phyloP scores from a whole-genome alignment of 805 yeast species.

The Saturnispora gosingensis region DNA sequence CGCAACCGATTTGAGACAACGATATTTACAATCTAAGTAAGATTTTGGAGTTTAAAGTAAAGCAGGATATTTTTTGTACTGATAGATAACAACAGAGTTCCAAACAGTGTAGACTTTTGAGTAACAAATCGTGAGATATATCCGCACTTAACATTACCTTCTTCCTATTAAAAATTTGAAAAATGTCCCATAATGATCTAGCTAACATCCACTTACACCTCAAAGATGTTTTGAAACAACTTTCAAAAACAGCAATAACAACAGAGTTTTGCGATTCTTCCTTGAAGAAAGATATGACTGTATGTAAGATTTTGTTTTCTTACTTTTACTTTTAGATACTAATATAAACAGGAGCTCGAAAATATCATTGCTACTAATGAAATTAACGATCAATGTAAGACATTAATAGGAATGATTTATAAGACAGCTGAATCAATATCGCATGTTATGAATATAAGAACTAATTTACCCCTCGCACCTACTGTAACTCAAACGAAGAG shows the following conservation, averaged over 20 bases:
- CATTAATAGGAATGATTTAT: no score
- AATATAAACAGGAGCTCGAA: no score
- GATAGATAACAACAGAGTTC: not conserved
- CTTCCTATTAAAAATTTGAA: not conserved
- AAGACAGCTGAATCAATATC: no score
- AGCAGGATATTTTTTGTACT: not conserved
- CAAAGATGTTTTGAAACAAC: not conserved
- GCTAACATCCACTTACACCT: not conserved
- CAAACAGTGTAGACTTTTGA: not conserved
- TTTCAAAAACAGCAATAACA: not conserved
- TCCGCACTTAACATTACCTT: not conserved
- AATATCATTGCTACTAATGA: no score
- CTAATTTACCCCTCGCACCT: no score
- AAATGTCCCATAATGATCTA: not conserved
- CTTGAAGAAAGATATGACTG: not conserved
- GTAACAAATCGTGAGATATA: not conserved
- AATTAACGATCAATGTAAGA: no score
- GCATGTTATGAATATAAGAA: no score
- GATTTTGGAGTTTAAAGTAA: conserved; percentile 16
- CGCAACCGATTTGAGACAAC: not conserved
- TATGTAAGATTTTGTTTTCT: no score
- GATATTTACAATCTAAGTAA: conserved; percentile 15
- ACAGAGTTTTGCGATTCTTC: not conserved
- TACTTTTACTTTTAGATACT: no score
- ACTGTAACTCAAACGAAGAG: no score